These are phyloP conservation scores for Jimgerdemannia flammicorona DNA, from an alignment of 192 early-diverging fungal genomes.

Conservation along the genomic window DNA sequence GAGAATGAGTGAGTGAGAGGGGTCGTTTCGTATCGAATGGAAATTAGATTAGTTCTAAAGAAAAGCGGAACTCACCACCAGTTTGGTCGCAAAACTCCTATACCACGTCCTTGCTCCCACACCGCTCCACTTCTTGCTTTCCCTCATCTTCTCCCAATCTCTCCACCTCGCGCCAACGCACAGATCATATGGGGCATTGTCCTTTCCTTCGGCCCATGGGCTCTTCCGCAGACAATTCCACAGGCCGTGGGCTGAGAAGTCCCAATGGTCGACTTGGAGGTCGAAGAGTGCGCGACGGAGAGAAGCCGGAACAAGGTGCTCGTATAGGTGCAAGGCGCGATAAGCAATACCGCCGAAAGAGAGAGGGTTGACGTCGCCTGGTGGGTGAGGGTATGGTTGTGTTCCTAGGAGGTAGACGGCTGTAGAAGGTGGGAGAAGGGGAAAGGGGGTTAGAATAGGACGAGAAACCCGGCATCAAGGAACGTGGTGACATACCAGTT, in stretches of 20 bases:
- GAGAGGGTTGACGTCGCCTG: not conserved
- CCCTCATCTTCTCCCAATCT: not conserved
- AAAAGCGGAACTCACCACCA: not conserved
- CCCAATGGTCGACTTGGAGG: constrained; percentile 2
- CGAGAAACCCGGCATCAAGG: no score
- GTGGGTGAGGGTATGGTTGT: not conserved
- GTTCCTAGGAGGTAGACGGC: not conserved
- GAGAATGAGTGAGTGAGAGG: no score
- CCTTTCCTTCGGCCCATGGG: constrained; percentile 1
- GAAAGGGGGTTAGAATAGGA: no score
- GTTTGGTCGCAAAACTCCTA: not conserved
- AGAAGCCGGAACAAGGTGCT: not conserved
- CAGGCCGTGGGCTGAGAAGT: not conserved
- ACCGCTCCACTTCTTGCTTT: not conserved
- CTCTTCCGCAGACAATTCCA: not conserved
- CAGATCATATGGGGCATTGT: constrained; percentile 7
- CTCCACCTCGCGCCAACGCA: not conserved
- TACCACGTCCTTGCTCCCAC: not conserved
- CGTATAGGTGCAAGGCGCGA: not conserved
- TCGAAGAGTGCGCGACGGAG: not conserved
- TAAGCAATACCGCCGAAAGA: not conserved
- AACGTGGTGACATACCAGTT: not conserved
- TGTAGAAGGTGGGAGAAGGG: not conserved
- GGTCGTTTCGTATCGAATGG: no score
- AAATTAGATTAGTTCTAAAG: not conserved